Base-by-base conservation (phyloP, 148 eudicot species). In the Diospyros kaki region DNA sequence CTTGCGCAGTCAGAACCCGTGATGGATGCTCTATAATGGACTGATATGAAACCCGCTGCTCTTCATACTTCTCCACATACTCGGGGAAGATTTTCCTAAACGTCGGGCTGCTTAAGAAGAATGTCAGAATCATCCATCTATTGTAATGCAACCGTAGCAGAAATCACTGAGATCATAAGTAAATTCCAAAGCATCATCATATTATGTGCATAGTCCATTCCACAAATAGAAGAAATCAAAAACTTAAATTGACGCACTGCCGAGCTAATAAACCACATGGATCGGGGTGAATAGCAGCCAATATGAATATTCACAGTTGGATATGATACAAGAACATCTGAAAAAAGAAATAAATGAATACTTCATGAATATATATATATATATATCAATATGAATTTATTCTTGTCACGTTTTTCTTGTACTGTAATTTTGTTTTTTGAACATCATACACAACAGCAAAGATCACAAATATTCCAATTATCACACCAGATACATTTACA, bases 31-130 rank as follows among this genome's bases (percentile, higher is more conserved):
- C 85, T 45, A 54, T 44, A 73, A 67, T 84, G 59, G 81, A 74
- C 77, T 88, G 84, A 75, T 84, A 86, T 14, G 85, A 75, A 41
- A 86, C 85, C 80, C 72, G 83, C 80, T 84, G 82, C 72, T 92
- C 84, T 72, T 87, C 88, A 68, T 89, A 86, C 88, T 89, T 89
- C 77, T 94, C 97, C 46, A 94, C 86, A 45, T 90, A 94, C 75
- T 94, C 98, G 0, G 98, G 98, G 77, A 94, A 94, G 80, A 94
- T 78, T 81, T 90, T 90, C 89, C 89, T 87, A 73, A 94, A 94
- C 28, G 90, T 84, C 18, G 87, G 55, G 70, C 98, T 94, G 77
- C 69, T 40, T 9, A 38, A 55, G 46, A 28, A 77, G 67, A 45
- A 44, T 40, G 5, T 54, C 73, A 63, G 64, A 59, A 68, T 64